A percentile compares a stretch with the other conserved stretches of the same genome.
phyloP scores from a whole-genome alignment of 306 rosid genomes.

The Gastrolobium villosum region DNA sequence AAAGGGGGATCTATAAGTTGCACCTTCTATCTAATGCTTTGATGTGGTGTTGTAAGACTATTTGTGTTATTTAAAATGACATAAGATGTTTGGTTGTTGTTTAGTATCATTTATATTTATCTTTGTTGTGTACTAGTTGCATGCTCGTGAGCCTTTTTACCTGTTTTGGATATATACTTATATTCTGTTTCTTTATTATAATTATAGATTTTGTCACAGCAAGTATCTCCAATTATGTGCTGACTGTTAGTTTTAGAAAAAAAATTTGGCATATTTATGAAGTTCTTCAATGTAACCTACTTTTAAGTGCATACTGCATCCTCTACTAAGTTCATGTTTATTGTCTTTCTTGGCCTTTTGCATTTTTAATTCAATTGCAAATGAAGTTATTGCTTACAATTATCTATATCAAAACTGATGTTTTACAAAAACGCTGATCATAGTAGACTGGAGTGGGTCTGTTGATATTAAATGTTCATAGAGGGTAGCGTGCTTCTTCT shows the following conservation, averaged over 20 bases:
- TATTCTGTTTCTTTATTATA: not conserved
- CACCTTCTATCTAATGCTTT: not conserved
- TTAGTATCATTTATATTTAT: not conserved
- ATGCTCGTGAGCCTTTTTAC: not conserved
- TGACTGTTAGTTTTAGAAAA: not conserved
- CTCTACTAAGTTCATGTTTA: not conserved
- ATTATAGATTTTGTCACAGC: not conserved
- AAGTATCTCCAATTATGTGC: not conserved
- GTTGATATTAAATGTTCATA: not conserved
- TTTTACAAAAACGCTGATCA: not conserved
- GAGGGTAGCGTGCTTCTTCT: not conserved
- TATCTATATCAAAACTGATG: not conserved
- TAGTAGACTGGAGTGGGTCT: not conserved
- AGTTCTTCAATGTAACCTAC: no score
- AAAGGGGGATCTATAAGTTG: not conserved
- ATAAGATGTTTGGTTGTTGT: not conserved
- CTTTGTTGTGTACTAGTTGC: conserved; percentile 1
- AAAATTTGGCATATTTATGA: not conserved
- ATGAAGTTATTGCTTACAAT: not conserved
- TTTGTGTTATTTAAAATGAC: not conserved
- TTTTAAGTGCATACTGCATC: not conserved
- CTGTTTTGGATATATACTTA: not conserved
- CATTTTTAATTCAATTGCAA: conserved; percentile 2
- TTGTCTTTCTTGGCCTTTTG: not conserved
- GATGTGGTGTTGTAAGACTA: not conserved